Base-by-base conservation (phyloP, 805 yeast species). In the Saccharomyces kudriavzevii region DNA sequence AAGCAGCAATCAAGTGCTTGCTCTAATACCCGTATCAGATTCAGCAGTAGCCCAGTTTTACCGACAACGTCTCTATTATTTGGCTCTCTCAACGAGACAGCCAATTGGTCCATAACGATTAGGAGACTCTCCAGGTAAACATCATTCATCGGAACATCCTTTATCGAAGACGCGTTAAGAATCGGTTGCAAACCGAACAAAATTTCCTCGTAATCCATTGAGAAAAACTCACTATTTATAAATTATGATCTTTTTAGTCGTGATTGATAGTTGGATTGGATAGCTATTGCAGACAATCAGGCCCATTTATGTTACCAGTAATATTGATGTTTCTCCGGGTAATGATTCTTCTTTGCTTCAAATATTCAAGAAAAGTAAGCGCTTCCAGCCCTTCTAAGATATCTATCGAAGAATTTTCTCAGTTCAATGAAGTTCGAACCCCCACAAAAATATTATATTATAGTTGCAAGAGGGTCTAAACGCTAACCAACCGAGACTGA, bases 131-230 rank as follows among this genome's bases (percentile, higher is more conserved):
- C 51, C 5, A 60, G 43, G 49, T 55, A 58, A 9, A 53, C 60
- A 2, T 57, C 59, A n/a, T 64, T 59, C 4, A 64, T 25, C 1
- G 62, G 61, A 4, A 65, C 43, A 25, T 60, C 58, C 5, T 49
- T 53, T 4, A 60, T 22, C 1, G 55, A 48, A 2, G 51, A 50
- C 4, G 62, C 61, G 48, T 62, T 56, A 6, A 70, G 35, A 3
- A 70, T 47, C 1, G 72, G 71, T 47, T 67, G 63, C 40, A 70
- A 55, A 1, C 66, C 67, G 54, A 63, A 66, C 9, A 68, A 46
- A 26, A 70, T 58, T n/a, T 55, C 54, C 47, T 68, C 71, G 59
- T 63, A 70, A 50, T 69, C 70, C 73, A 70, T 69, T 11, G 13
- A 8, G 3, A 5, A 24, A 28, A 6, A 26, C 9, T 45, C 9